Conservation (phyloP, 306 rosid species). For the Castanopsis chinensis region DNA sequence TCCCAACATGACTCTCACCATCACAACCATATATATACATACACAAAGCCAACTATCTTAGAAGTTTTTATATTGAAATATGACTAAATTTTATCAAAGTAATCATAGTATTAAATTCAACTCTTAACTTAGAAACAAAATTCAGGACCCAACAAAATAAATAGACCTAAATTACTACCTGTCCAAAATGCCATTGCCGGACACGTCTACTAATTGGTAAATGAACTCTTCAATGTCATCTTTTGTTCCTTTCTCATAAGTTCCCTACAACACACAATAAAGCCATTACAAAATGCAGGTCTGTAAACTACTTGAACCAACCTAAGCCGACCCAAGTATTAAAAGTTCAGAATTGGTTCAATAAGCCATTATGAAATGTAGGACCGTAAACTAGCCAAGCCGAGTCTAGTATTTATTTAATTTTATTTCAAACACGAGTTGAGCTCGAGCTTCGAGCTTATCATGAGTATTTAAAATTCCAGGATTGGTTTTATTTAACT, state of each 20-base stretch:
- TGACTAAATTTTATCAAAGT: no score
- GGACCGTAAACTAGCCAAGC: no score
- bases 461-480: neutral
- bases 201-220: conserved; percentile 55
- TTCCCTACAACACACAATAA: conserved; percentile 48
- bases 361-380: no score
- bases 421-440: neutral
- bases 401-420: no score
- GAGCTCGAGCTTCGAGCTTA: neutral
- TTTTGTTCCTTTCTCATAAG: conserved; percentile 77
- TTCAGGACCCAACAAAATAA: neutral
- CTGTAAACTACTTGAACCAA: no score
- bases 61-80: neutral
- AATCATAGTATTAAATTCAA: neutral
- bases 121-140: neutral
- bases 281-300: neutral
- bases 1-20: conserved; percentile 29
- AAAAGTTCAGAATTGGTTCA: no score
- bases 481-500: no score
- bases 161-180: conserved; percentile 40
- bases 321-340: no score
- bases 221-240: conserved; percentile 82
- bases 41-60: neutral
- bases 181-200: conserved; percentile 41
- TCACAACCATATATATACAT: conserved; percentile 7